A percentile compares a stretch with the other conserved stretches of the same genome.
Evolutionary conservation across 2,329 filamentous ascomycete species (phyloP).

Genomic region (Aspergillus fijiensis): DNA sequence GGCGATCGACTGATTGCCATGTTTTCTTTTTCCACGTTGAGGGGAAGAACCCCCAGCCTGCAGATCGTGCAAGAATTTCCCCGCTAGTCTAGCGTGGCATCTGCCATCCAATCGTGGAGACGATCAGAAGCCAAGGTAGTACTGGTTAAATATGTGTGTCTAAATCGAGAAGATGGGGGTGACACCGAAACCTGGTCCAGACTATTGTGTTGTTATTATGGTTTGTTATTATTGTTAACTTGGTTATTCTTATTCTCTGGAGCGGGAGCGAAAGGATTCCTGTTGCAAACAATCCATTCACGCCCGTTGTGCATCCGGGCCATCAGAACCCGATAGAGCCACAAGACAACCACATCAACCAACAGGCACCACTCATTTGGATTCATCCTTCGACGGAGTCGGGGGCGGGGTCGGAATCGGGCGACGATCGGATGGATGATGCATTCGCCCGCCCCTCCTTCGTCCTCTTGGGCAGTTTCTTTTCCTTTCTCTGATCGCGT

Average conservation of each 20-base stretch:
- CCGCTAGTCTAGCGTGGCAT: conserved; percentile 13
- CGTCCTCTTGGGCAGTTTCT: background rate
- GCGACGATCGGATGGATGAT: background rate
- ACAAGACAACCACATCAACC: background rate
- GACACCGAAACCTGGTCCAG: background rate
- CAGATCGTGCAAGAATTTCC: conserved; percentile 12
- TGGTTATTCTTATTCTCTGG: too few species aligned
- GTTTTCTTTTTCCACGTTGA: background rate
- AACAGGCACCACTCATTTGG: background rate
- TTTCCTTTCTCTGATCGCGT: background rate
- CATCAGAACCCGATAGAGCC: background rate
- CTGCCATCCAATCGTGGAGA: background rate
- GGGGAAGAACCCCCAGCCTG: background rate
- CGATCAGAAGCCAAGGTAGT: conserved; percentile 6
- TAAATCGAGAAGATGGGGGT: background rate
- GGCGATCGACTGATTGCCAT: background rate
- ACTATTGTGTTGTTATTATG: too few species aligned
- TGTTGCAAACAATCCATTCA: too few species aligned
- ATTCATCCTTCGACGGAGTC: background rate
- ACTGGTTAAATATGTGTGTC: background rate
- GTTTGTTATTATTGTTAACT: too few species aligned
- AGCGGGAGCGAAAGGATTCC: too few species aligned
- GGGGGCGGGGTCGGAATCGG: conserved; percentile 3
- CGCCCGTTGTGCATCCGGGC: too few species aligned
- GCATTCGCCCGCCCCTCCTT: background rate